Conservation (phyloP, 2,329 filamentous ascomycete genomes). For the Hymenoscyphus salicellus region DNA sequence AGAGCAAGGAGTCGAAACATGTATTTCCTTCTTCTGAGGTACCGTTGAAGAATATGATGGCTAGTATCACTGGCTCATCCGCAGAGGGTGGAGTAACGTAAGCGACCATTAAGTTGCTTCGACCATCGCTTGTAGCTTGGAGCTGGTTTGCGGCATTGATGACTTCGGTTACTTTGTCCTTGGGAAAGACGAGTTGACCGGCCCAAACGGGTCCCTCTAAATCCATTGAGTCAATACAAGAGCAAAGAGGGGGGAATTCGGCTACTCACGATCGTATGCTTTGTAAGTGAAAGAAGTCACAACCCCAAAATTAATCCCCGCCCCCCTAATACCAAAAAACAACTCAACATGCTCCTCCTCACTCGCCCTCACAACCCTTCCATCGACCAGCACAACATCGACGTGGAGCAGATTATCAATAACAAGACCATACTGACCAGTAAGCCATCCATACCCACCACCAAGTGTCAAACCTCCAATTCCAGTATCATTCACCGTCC, state of each 20-base stretch:
- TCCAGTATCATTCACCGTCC: conserved; percentile 25
- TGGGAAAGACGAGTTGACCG: conserved; percentile 20
- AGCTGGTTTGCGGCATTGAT: conserved; percentile 21
- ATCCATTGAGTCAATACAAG: neutral
- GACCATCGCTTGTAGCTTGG: conserved; percentile 11
- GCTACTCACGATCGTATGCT: conserved; percentile 18
- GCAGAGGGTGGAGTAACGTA: conserved; percentile 16
- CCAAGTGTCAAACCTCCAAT: conserved; percentile 26
- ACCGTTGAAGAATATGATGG: conserved; percentile 38
- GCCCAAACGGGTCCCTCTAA: conserved; percentile 2
- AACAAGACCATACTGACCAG: conserved; percentile 36
- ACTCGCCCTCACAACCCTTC: conserved; percentile 29
- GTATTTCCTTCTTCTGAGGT: conserved; percentile 30
- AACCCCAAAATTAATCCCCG: conserved; percentile 28
- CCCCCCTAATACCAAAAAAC: conserved; percentile 38
- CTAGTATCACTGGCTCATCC: conserved; percentile 9
- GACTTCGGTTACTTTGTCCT: conserved; percentile 15
- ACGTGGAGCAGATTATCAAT: conserved; percentile 25
- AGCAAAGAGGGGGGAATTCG: conserved; percentile 9
- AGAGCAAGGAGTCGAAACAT: conserved; percentile 34
- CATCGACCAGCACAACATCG: conserved; percentile 36
- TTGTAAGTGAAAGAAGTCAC: conserved; percentile 20
- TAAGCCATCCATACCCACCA: conserved; percentile 50
- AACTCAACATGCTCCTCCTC: conserved; percentile 33
- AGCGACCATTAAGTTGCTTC: conserved; percentile 6